phyloP scores from a whole-genome alignment of 371 early-diverging fungal genomes.

The Lichtheimia hyalospora region DNA sequence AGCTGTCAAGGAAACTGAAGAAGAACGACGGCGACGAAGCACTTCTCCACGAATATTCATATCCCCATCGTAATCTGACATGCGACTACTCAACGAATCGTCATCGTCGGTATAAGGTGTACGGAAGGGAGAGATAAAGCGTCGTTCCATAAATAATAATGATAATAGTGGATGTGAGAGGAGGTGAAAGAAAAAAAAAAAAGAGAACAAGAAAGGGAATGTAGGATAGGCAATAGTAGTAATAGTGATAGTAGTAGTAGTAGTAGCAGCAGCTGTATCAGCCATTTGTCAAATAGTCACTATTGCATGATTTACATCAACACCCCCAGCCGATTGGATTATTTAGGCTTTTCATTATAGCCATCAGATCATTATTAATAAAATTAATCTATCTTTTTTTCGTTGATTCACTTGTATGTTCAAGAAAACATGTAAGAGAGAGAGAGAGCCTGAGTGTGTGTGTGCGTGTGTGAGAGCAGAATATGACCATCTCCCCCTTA shows the following conservation, averaged over 20 bases:
- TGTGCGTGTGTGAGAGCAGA: no score
- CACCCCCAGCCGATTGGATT: no score
- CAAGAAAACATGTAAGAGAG: no score
- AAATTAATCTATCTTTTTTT: no score
- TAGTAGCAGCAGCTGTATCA: neutral
- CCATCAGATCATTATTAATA: no score
- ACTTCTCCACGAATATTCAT: neutral
- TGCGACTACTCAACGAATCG: conserved; percentile 21
- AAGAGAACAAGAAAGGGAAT: neutral
- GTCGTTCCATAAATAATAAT: neutral
- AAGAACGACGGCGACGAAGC: conserved; percentile 14
- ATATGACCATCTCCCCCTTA: no score
- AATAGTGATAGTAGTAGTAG: neutral
- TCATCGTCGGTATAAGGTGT: conserved; percentile 25
- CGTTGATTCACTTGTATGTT: no score
- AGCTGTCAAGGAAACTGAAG: conserved; percentile 20
- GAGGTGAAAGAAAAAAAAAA: neutral
- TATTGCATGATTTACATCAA: no score
- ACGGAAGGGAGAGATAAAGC: neutral
- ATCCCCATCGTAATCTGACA: conserved; percentile 29
- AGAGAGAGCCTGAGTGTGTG: no score
- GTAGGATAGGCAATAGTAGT: neutral
- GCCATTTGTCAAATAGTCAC: no score
- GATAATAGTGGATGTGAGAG: neutral
- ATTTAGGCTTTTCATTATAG: no score